Percentiles rank a stretch among this genome's conserved stretches.
Conservation (phyloP, 176 grass and related monocot species). For the Melocanna baccifera region DNA sequence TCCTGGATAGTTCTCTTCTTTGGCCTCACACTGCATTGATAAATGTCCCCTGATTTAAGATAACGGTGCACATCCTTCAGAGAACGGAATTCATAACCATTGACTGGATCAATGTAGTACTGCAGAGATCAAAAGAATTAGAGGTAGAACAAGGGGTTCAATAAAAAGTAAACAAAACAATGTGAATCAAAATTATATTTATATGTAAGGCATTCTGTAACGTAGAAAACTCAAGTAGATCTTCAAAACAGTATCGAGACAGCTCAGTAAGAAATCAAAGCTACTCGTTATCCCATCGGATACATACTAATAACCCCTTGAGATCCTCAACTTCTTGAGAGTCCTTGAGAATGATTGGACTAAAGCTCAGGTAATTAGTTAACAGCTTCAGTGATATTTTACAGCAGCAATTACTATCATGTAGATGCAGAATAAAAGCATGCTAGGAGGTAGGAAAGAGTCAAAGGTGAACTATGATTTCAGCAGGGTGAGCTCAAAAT, state of each 20-base stretch:
- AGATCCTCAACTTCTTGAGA: background rate
- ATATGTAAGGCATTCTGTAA: conserved; percentile 8
- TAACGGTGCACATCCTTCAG: conserved; percentile 67
- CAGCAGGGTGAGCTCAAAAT: background rate
- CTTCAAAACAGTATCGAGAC: background rate
- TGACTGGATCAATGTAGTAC: conserved; percentile 70
- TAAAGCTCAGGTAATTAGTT: background rate
- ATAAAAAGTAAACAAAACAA: conserved; percentile 27
- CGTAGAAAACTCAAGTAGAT: background rate
- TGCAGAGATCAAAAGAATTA: conserved; percentile 40
- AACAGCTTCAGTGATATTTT: background rate
- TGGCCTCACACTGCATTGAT: conserved; percentile 42
- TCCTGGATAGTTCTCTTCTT: conserved; percentile 38
- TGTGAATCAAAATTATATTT: conserved; percentile 11
- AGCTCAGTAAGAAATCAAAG: background rate
- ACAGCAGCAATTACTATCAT: background rate
- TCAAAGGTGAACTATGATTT: background rate
- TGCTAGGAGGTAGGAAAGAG: background rate
- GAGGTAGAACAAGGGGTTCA: background rate
- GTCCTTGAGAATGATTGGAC: background rate
- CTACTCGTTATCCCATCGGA: background rate
- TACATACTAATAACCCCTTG: conserved; percentile 7
- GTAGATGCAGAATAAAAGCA: background rate
- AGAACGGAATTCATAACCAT: conserved; percentile 74
- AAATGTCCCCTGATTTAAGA: conserved; percentile 55